phyloP scores from a whole-genome alignment of 768 basidiomycete species.

The Dentipellis fragilis region DNA sequence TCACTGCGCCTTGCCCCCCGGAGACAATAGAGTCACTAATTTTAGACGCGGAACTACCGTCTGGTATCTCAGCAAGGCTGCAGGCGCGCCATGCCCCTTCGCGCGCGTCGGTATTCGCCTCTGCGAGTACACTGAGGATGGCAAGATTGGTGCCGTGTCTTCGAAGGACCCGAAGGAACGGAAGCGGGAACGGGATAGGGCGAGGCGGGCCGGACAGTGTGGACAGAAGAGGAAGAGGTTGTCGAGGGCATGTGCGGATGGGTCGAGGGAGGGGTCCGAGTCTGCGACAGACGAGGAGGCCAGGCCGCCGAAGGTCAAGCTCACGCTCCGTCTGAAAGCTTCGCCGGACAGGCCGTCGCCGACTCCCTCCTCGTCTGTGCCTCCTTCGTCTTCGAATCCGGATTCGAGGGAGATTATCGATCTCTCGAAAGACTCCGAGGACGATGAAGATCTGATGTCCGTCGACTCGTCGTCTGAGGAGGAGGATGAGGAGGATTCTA shows the following conservation, averaged over 20 bases:
- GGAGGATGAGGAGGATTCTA: conserved; percentile 19
- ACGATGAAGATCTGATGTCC: conserved; percentile 10
- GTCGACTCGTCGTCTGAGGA: conserved; percentile 12
- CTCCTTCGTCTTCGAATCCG: conserved; percentile 8
- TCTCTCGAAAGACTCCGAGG: conserved; percentile 25
- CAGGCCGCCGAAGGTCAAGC: conserved; percentile 57
- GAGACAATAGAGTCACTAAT: conserved; percentile 44
- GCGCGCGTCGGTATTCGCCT: conserved; percentile 62
- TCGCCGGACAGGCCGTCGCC: conserved; percentile 22
- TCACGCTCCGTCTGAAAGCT: conserved; percentile 56
- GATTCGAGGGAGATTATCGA: conserved; percentile 15
- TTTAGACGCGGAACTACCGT: conserved; percentile 73
- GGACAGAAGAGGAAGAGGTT: conserved; percentile 38
- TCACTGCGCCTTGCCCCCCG: conserved; percentile 26
- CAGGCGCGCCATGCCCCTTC: conserved; percentile 71
- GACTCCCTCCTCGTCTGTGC: conserved; percentile 14
- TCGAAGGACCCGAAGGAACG: conserved; percentile 17
- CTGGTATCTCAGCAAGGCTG: conserved; percentile 71
- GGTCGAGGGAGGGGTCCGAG: conserved; percentile 15
- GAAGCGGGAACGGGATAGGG: conserved; percentile 18
- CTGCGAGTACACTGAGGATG: conserved; percentile 52
- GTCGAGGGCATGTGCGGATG: conserved; percentile 21
- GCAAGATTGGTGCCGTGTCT: conserved; percentile 24
- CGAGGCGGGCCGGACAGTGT: conserved; percentile 26
- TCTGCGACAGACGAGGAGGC: conserved; percentile 23